Conservation (phyloP, 2,329 filamentous ascomycete species). For the Alternaria ethzedia region DNA sequence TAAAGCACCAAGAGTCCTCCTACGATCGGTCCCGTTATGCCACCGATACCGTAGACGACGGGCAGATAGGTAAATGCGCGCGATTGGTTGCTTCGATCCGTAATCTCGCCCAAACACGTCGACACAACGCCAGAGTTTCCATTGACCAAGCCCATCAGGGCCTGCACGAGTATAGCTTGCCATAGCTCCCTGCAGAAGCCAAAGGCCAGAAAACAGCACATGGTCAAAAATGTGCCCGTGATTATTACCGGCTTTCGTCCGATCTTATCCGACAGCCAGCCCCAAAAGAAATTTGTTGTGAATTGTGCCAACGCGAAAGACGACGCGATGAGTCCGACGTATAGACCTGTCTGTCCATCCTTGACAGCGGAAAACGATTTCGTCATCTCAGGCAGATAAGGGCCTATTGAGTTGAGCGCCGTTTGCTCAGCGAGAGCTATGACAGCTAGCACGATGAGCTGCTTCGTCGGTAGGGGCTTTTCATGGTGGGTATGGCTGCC, state of each 20-base stretch:
- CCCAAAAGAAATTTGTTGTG: conserved; percentile 90
- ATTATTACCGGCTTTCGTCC: conserved; percentile 84
- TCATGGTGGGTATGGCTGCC: conserved; percentile 53
- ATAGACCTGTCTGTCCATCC: conserved; percentile 74
- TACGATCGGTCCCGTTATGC: conserved; percentile 90
- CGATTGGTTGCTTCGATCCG: conserved; percentile 93
- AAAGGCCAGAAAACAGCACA: conserved; percentile 81
- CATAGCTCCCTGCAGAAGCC: conserved; percentile 83
- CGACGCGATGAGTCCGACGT: conserved; percentile 88
- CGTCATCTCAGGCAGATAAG: conserved; percentile 94
- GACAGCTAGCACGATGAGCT: conserved; percentile 83
- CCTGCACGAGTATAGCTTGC: conserved; percentile 86
- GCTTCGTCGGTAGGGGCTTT: conserved; percentile 80
- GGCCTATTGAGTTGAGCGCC: conserved; percentile 93
- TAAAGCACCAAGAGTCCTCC: conserved; percentile 81
- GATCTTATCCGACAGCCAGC: conserved; percentile 78
- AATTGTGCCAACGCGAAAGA: conserved; percentile 93
- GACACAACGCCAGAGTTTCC: conserved; percentile 95
- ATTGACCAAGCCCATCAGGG: conserved; percentile 90
- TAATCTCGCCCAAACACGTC: conserved; percentile 92
- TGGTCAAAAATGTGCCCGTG: conserved; percentile 81
- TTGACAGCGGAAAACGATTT: conserved; percentile 82
- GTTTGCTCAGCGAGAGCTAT: conserved; percentile 95
- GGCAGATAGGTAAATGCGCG: conserved; percentile 92
- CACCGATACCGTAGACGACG: conserved; percentile 93